Conservation (phyloP, 495 filamentous ascomycete species). For the Trichoderma reesei region DNA sequence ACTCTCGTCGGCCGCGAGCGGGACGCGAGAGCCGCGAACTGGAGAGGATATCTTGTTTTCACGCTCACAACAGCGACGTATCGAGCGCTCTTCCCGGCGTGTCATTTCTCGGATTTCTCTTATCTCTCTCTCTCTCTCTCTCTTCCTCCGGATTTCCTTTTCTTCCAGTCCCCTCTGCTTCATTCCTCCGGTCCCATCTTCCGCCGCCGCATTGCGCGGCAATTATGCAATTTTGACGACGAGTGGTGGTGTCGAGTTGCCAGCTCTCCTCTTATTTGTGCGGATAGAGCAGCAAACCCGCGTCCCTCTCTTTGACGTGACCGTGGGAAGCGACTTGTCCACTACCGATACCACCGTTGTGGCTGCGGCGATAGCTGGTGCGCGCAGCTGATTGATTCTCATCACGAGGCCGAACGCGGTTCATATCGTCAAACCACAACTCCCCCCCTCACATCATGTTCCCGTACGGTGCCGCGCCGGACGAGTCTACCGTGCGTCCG, state of each 20-base stretch:
- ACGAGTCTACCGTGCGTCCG: constrained; percentile 7
- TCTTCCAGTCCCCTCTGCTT: too few relatives aligned
- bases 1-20: background rate
- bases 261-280: background rate
- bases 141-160: too few relatives aligned
- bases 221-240: background rate
- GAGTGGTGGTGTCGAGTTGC: background rate
- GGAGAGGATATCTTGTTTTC: background rate
- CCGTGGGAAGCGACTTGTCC: background rate
- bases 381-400: background rate
- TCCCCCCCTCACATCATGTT: background rate
- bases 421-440: background rate
- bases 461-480: background rate
- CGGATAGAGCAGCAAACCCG: background rate
- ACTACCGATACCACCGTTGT: background rate
- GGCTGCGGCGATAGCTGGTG: background rate
- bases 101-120: too few relatives aligned
- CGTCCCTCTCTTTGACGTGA: background rate
- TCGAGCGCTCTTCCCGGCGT: background rate
- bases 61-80: background rate
- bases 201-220: background rate
- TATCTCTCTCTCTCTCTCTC: background rate
- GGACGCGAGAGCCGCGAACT: background rate
- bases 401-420: background rate
- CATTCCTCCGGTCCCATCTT: too few relatives aligned